phyloP scores from a whole-genome alignment of 768 basidiomycete genomes.

The Pleurotus cornucopiae region DNA sequence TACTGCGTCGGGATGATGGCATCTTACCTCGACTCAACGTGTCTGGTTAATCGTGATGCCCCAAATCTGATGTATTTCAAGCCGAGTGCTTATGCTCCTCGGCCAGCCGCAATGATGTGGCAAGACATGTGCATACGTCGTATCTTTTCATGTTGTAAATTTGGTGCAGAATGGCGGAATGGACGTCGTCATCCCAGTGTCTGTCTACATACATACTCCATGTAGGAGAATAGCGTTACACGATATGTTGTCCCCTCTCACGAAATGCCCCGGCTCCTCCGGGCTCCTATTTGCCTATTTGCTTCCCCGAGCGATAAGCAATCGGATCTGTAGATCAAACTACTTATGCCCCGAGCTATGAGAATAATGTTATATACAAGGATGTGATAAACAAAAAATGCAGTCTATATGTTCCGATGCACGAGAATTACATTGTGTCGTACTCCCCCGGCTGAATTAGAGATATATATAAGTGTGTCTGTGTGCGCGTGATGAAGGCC shows the following conservation, averaged over 20 bases:
- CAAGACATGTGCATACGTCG: no score
- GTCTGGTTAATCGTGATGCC: no score
- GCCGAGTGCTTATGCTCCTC: no score
- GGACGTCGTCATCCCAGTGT: slow-evolving; percentile 14
- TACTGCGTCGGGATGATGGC: not conserved
- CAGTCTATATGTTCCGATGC: slow-evolving; percentile 8
- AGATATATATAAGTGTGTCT: not conserved
- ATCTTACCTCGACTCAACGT: not conserved
- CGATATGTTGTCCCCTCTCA: not conserved
- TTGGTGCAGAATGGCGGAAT: no score
- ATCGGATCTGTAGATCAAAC: not conserved
- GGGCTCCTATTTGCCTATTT: slow-evolving; percentile 4
- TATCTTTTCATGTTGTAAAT: no score
- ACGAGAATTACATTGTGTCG: slow-evolving; percentile 6
- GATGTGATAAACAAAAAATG: not conserved
- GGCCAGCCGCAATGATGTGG: no score
- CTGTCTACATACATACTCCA: slow-evolving; percentile 7
- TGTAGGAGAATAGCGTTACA: no score
- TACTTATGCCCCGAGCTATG: not conserved
- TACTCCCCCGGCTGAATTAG: slow-evolving; percentile 1
- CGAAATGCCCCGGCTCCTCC: not conserved
- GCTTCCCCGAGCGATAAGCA: slow-evolving; percentile 4
- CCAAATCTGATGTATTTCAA: no score
- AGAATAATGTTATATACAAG: not conserved
- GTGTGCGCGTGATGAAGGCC: not conserved